These are phyloP conservation scores for Stemphylium beticola DNA, from an alignment of 2,329 filamentous ascomycete genomes.

Conservation along the genomic window DNA sequence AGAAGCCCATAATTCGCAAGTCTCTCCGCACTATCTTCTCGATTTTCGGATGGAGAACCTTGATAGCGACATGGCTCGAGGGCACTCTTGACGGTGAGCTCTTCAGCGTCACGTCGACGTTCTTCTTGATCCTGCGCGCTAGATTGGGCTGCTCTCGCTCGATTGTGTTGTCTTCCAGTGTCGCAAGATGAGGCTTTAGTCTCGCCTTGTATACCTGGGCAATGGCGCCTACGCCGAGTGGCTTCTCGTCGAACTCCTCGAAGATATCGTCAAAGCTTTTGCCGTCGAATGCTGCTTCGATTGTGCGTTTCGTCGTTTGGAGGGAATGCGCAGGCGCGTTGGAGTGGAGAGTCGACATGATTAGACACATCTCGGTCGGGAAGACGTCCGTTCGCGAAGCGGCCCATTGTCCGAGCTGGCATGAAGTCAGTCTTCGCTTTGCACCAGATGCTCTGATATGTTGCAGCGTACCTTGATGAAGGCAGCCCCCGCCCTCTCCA, in stretches of 20 bases:
- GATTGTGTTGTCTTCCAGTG: conserved; percentile 64
- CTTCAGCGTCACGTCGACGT: conserved; percentile 86
- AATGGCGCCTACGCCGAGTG: conserved; percentile 92
- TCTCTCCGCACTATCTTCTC: conserved; percentile 91
- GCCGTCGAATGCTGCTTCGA: conserved; percentile 81
- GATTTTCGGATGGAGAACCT: conserved; percentile 90
- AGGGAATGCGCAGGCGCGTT: conserved; percentile 92
- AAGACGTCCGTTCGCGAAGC: conserved; percentile 97
- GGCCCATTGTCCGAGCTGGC: conserved; percentile 92
- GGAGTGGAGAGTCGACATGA: conserved; percentile 95
- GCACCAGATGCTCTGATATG: neutral
- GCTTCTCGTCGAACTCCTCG: conserved; percentile 89
- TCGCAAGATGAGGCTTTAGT: conserved; percentile 77
- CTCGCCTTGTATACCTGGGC: conserved; percentile 98
- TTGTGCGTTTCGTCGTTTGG: conserved; percentile 75
- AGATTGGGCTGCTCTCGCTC: conserved; percentile 62
- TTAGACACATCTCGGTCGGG: conserved; percentile 85
- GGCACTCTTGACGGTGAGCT: conserved; percentile 84
- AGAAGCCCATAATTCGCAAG: conserved; percentile 90
- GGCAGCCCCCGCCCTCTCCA: conserved; percentile 92
- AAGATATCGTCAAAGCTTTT: conserved; percentile 88
- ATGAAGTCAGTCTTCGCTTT: conserved; percentile 21
- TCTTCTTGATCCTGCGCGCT: conserved; percentile 74
- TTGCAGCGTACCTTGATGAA: conserved; percentile 81
- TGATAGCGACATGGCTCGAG: conserved; percentile 91